phyloP scores from a whole-genome alignment of 2,329 filamentous ascomycete species.

The Trichoderma breve region DNA sequence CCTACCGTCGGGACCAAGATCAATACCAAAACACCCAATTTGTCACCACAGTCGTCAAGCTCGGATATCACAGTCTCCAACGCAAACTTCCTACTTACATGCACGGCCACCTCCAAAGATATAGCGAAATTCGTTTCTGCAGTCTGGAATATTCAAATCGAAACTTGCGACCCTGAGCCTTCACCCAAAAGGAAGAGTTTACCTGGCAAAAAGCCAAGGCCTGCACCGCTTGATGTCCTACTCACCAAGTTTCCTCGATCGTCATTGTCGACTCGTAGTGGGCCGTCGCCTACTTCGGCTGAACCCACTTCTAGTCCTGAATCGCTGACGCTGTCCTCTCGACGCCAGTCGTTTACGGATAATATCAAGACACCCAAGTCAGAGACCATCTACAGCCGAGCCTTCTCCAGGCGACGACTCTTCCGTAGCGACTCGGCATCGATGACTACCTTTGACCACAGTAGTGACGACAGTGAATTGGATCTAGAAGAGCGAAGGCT shows the following conservation, averaged over 20 bases:
- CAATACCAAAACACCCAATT: constrained; percentile 25
- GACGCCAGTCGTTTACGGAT: constrained; percentile 21
- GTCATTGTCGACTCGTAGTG: constrained; percentile 24
- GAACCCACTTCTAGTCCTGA: constrained; percentile 1
- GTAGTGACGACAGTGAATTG: constrained; percentile 41
- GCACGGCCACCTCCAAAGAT: constrained; percentile 53
- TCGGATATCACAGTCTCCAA: constrained; percentile 43
- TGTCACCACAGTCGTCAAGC: constrained; percentile 28
- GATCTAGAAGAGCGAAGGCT: constrained; percentile 51
- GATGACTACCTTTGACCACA: constrained; percentile 37
- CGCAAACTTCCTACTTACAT: constrained; percentile 57
- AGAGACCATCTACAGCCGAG: constrained; percentile 30
- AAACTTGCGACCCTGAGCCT: constrained; percentile 42
- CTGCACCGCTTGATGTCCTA: constrained; percentile 31
- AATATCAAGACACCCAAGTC: constrained; percentile 33
- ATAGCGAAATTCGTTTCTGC: constrained; percentile 53
- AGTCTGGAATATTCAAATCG: constrained; percentile 45
- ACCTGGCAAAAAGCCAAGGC: constrained; percentile 26
- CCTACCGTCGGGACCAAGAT: constrained; percentile 31
- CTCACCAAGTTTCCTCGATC: constrained; percentile 34
- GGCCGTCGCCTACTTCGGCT: constrained; percentile 22
- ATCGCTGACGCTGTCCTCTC: constrained; percentile 14
- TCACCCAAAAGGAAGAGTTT: constrained; percentile 28
- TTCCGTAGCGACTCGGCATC: constrained; percentile 30
- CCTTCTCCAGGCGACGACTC: constrained; percentile 28